These are phyloP conservation scores for Collybiopsis confluens DNA, from an alignment of 768 basidiomycete genomes.

Conservation along the genomic window DNA sequence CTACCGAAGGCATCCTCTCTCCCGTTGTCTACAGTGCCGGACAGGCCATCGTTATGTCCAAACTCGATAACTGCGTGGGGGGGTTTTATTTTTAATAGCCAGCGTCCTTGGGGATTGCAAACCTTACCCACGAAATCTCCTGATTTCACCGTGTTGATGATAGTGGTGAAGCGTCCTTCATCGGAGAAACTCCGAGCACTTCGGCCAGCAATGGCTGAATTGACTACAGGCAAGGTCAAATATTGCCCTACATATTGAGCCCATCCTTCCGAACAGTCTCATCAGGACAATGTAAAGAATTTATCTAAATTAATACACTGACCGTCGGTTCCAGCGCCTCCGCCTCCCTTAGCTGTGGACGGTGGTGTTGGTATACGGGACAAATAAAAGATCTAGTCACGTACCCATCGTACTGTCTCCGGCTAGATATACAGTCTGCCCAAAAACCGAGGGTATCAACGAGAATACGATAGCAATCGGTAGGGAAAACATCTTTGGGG, in stretches of 20 bases:
- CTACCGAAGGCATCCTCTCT: slow-evolving; percentile 35
- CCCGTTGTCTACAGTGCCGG: slow-evolving; percentile 32
- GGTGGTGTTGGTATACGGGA: too few relatives aligned
- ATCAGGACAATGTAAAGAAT: too few relatives aligned
- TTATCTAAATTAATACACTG: not conserved
- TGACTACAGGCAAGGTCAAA: slow-evolving; percentile 38
- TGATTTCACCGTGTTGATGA: slow-evolving; percentile 33
- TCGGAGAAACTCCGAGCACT: slow-evolving; percentile 45
- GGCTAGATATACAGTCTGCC: slow-evolving; percentile 37
- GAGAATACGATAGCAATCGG: not conserved
- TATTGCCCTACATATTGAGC: slow-evolving; percentile 39
- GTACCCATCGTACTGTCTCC: slow-evolving; percentile 41
- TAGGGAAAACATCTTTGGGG: not conserved
- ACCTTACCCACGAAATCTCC: slow-evolving; percentile 36
- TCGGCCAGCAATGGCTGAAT: slow-evolving; percentile 41
- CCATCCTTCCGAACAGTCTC: slow-evolving; percentile 31
- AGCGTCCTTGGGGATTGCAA: not conserved
- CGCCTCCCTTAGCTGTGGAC: slow-evolving; percentile 32
- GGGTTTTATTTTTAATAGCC: not conserved
- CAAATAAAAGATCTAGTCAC: too few relatives aligned
- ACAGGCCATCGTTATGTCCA: slow-evolving; percentile 23
- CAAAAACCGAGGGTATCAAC: not conserved
- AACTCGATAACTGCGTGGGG: slow-evolving; percentile 20
- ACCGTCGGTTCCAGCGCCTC: slow-evolving; percentile 30
- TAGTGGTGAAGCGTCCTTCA: slow-evolving; percentile 40